Conservation (phyloP, 805 yeast species). For the Saccharomyces kudriavzevii region DNA sequence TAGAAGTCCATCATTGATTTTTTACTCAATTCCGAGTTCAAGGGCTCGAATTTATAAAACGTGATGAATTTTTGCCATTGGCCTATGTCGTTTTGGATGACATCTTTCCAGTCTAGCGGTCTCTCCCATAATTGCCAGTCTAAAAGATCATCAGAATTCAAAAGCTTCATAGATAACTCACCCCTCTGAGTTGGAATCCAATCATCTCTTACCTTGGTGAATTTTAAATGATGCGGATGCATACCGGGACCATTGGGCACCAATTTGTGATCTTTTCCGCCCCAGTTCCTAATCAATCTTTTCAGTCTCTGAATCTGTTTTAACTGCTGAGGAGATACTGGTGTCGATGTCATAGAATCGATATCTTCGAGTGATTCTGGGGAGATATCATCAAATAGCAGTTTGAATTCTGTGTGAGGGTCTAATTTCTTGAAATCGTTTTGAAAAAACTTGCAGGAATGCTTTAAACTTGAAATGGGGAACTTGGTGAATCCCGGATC, state of each 20-base stretch:
- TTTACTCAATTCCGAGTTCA: slow-evolving; percentile 29
- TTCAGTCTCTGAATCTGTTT: slow-evolving; percentile 48
- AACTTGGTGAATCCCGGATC: slow-evolving; percentile 23
- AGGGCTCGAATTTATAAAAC: slow-evolving; percentile 46
- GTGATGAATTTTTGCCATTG: slow-evolving; percentile 37
- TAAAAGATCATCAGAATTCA: slow-evolving; percentile 35
- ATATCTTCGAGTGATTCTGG: slow-evolving; percentile 65
- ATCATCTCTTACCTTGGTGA: slow-evolving; percentile 70
- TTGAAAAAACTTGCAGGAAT: slow-evolving; percentile 15
- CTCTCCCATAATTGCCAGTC: slow-evolving; percentile 31
- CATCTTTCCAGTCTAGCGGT: slow-evolving; percentile 44
- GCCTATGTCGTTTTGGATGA: slow-evolving; percentile 35
- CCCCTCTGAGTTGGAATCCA: slow-evolving; percentile 67
- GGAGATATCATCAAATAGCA: slow-evolving; percentile 64
- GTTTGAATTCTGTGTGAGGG: slow-evolving; percentile 66
- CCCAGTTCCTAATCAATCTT: slow-evolving; percentile 69
- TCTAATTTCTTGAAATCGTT: slow-evolving; percentile 43
- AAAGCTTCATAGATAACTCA: slow-evolving; percentile 53
- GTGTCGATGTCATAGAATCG: slow-evolving; percentile 61
- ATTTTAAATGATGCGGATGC: slow-evolving; percentile 52
- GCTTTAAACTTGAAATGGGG: slow-evolving; percentile 9
- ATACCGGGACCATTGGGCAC: slow-evolving; percentile 54
- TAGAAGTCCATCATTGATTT: slow-evolving; percentile 43
- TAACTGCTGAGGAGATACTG: slow-evolving; percentile 60
- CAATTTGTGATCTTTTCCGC: slow-evolving; percentile 64